Base-by-base conservation (phyloP, 805 yeast genomes). In the Starmerella stellata region DNA sequence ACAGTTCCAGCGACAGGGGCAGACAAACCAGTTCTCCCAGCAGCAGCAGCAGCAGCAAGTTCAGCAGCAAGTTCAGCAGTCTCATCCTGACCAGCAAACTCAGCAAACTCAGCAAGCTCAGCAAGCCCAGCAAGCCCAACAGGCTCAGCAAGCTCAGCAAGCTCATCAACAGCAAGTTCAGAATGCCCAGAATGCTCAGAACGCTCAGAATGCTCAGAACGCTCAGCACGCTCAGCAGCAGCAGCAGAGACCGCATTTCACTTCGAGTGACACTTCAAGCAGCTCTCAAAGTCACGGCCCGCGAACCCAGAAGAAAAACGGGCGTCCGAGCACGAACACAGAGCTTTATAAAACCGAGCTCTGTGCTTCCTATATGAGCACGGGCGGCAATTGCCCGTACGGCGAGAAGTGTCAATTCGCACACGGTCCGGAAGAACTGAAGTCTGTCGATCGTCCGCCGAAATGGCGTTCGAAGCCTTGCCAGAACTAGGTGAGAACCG, bases 391-490 rank as follows among this genome's bases (percentile, higher is more conserved):
- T 37, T 83, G 95, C 56, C 93, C 93, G 14, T 83, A 83, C 55
- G 93, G 93, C 2, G 68, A 70, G 47, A 83, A 83, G 62, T 83
- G 95, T 57, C 95, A 83, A 61, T 83, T 83, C 66, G 95, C 95
- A 4, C 95, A 83, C 54, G 95, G 95, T 16, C 65, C 69, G 30
- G 61, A 68, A 39, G 95, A 83, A 57, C 63, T 83, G 50, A 80
- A 80, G 56, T 49, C 58, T 11, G 74, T 81, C 34, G 75, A 73
- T 43, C 67, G 87, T 43, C 75, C 83, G 9, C 72, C 75, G 39
- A 83, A 82, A 53, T 83, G 87, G 78, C 73, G 93, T 54, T 79
- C 93, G 13, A 83, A 83, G 61, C 78, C 85, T 14, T 83, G 95
- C 62, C 77, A 74, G 45, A 83, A 83, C 56, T 83, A 94, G 93